A percentile compares a stretch with the other conserved stretches of the same genome.
Evolutionary conservation across 179 eudicot species (phyloP).

Genomic region (Heliamphora pulchella): DNA sequence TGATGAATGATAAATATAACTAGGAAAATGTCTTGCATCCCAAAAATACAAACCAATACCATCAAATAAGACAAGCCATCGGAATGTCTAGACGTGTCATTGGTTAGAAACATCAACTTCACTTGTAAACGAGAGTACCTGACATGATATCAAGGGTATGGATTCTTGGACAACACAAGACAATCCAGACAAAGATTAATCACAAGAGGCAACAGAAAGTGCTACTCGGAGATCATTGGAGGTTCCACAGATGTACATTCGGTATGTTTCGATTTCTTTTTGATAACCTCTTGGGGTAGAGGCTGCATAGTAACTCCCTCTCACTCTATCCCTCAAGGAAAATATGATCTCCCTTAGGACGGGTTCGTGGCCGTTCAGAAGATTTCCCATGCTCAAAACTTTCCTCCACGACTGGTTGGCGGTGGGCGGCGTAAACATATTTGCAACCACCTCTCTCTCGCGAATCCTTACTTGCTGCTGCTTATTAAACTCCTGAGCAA

Average conservation of each 20-base stretch:
- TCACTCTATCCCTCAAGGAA: slow-evolving; percentile 45
- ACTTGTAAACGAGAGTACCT: too few species aligned
- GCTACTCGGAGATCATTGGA: slow-evolving; percentile 77
- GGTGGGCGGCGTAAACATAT: slow-evolving; percentile 63
- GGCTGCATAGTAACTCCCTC: slow-evolving; percentile 61
- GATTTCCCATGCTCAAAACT: slow-evolving; percentile 92
- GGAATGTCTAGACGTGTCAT: too few species aligned
- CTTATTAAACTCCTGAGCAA: slow-evolving; percentile 42
- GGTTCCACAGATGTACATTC: slow-evolving; percentile 81
- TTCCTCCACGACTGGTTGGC: slow-evolving; percentile 92
- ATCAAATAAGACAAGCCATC: too few species aligned
- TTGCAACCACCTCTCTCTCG: slow-evolving; percentile 55
- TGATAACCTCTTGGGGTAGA: slow-evolving; percentile 23
- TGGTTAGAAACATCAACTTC: too few species aligned
- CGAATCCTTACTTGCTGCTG: slow-evolving; percentile 45
- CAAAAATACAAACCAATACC: too few species aligned
- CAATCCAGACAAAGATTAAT: too few species aligned
- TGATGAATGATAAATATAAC: too few species aligned
- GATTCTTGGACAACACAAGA: too few species aligned
- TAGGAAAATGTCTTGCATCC: too few species aligned
- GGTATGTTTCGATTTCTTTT: slow-evolving; percentile 62
- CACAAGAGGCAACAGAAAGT: slow-evolving; percentile 79
- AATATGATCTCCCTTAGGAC: slow-evolving; percentile 69
- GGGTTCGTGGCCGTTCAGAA: slow-evolving; percentile 89
- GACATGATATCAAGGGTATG: too few species aligned